phyloP scores from a whole-genome alignment of 2,329 filamentous ascomycete genomes.

The Colletotrichum acutatum region DNA sequence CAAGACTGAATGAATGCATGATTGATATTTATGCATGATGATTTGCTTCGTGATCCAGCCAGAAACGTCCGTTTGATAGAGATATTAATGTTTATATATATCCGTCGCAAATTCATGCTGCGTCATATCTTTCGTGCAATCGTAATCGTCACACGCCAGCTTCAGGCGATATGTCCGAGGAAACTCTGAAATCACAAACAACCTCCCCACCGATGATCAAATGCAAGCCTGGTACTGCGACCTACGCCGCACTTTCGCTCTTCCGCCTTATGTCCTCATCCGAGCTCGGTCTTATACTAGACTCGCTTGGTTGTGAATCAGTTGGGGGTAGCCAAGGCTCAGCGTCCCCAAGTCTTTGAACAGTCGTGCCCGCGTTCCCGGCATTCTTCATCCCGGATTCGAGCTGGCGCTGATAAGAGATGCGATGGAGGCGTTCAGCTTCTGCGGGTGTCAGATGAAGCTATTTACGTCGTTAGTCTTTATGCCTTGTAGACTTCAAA shows the following conservation, averaged over 20 bases:
- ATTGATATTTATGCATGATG: background rate
- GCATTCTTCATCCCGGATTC: slow-evolving; percentile 60
- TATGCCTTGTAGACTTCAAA: background rate
- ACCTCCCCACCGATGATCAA: background rate
- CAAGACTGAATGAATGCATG: slow-evolving; percentile 10
- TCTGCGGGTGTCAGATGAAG: slow-evolving; percentile 62
- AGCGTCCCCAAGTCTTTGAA: slow-evolving; percentile 52
- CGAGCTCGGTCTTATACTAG: slow-evolving; percentile 8
- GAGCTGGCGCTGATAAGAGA: slow-evolving; percentile 65
- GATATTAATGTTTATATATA: background rate
- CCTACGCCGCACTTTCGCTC: background rate
- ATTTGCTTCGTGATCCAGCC: background rate
- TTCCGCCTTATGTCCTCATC: slow-evolving; percentile 13
- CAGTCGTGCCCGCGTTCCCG: slow-evolving; percentile 55
- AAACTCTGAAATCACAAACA: background rate
- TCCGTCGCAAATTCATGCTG: background rate
- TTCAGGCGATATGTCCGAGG: background rate
- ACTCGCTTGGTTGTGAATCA: slow-evolving; percentile 6
- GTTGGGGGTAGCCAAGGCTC: slow-evolving; percentile 33
- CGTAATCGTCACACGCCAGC: background rate
- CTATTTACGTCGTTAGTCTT: slow-evolving; percentile 42
- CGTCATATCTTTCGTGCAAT: background rate
- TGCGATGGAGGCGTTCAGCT: slow-evolving; percentile 57
- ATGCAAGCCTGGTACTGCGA: background rate
- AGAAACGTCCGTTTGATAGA: background rate